These are phyloP conservation scores for Persicaria tinctoria DNA, from an alignment of 148 eudicot species.

Conservation along the genomic window DNA sequence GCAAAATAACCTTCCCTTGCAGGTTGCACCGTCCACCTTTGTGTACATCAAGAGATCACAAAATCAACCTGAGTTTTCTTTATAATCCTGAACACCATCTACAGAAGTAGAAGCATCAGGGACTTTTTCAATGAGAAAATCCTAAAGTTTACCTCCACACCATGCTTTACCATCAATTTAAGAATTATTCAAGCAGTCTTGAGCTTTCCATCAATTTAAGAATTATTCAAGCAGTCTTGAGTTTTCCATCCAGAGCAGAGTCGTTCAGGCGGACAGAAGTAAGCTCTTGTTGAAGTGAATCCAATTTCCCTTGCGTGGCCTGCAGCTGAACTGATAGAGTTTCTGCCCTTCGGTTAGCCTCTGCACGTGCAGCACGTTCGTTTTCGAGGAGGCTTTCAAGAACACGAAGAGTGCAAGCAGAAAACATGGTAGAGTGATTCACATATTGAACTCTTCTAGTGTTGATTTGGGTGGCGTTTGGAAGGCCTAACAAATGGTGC, in stretches of 20 bases:
- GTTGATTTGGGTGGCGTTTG: too few relatives aligned
- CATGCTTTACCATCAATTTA: conserved; percentile 52
- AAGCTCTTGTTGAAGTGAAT: conserved; percentile 64
- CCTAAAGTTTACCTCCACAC: conserved; percentile 77
- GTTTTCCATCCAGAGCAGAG: conserved; percentile 64
- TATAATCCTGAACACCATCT: conserved; percentile 29
- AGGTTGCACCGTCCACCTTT: not conserved
- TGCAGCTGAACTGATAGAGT: conserved; percentile 76
- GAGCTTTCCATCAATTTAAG: too few relatives aligned
- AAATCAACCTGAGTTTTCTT: conserved; percentile 40
- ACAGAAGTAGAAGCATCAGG: conserved; percentile 35
- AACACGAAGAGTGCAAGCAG: conserved; percentile 47
- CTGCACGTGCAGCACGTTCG: conserved; percentile 68
- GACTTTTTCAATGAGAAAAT: conserved; percentile 75
- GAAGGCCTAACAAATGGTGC: too few relatives aligned
- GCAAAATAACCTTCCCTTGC: not conserved
- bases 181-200: conserved; percentile 13
- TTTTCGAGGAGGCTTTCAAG: conserved; percentile 65
- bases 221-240: conserved; percentile 39
- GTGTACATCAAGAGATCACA: conserved; percentile 4
- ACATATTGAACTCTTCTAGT: too few relatives aligned
- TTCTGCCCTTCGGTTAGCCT: conserved; percentile 79
- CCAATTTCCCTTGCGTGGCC: conserved; percentile 74
- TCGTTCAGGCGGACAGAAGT: conserved; percentile 62
- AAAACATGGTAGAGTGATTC: too few relatives aligned